phyloP scores from a whole-genome alignment of 805 yeast genomes.

The Torulaspora quercuum region DNA sequence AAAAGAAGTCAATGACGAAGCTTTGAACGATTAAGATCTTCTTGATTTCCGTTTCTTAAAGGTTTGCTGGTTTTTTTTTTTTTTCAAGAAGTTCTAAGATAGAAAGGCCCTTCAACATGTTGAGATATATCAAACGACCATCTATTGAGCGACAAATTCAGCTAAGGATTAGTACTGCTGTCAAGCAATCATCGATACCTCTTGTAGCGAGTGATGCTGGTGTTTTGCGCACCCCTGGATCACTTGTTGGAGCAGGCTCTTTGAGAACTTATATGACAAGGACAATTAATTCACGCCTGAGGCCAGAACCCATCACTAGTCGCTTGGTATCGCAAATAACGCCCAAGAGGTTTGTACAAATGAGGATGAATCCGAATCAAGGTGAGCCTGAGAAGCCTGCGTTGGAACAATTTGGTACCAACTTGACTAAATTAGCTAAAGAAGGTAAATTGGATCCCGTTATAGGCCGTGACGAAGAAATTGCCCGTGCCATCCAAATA shows the following conservation, averaged over 20 bases:
- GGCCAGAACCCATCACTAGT: neutral
- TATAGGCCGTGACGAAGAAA: constrained; percentile 95
- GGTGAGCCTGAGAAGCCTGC: constrained; percentile 63
- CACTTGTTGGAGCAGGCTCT: neutral
- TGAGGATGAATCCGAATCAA: constrained; percentile 45
- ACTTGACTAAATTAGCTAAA: constrained; percentile 79
- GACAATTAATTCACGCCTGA: constrained; percentile 1
- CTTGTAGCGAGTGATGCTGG: neutral
- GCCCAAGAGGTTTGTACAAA: constrained; percentile 20
- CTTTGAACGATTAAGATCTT: too few relatives aligned
- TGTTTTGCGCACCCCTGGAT: neutral
- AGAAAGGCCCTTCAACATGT: constrained; percentile 7
- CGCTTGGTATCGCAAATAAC: neutral
- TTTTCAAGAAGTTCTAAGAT: neutral
- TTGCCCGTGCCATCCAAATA: constrained; percentile 87
- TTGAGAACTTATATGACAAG: constrained; percentile 1
- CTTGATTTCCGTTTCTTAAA: too few relatives aligned
- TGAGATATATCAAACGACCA: constrained; percentile 12
- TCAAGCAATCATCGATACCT: constrained; percentile 4
- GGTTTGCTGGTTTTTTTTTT: too few relatives aligned
- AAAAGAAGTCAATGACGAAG: neutral
- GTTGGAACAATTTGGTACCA: constrained; percentile 77
- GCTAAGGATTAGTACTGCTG: constrained; percentile 5
- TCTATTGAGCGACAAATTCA: constrained; percentile 14
- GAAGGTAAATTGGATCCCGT: constrained; percentile 95